phyloP scores from a whole-genome alignment of 1,284 basidiomycete species.

The Microbotryum saponariae region DNA sequence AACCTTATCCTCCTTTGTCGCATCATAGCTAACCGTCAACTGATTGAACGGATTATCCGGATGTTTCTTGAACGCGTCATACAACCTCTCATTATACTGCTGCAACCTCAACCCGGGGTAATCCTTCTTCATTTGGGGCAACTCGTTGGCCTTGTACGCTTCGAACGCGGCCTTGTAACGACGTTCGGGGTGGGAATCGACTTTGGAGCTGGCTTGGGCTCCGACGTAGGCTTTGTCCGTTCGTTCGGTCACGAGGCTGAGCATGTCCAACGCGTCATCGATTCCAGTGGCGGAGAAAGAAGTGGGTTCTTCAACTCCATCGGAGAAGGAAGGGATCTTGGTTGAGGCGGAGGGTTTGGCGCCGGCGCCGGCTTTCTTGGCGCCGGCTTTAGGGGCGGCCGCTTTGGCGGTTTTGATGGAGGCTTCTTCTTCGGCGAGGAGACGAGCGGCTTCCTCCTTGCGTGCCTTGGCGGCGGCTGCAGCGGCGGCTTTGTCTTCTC shows the following conservation, averaged over 20 bases:
- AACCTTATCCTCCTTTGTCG: slow-evolving; percentile 70
- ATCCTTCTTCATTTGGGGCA: slow-evolving; percentile 69
- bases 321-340: slow-evolving; percentile 10
- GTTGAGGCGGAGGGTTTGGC: slow-evolving; percentile 2
- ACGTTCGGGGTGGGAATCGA: slow-evolving; percentile 91
- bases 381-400: slow-evolving; percentile 54
- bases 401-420: slow-evolving; percentile 55
- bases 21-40: slow-evolving; percentile 53
- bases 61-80: slow-evolving; percentile 38
- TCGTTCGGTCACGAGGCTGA: slow-evolving; percentile 81
- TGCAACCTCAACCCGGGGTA: slow-evolving; percentile 51
- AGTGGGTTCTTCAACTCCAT: slow-evolving; percentile 43
- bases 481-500: slow-evolving; percentile 42
- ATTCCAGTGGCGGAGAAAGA: slow-evolving; percentile 76
- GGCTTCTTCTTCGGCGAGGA: slow-evolving; percentile 74
- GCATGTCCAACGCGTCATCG: slow-evolving; percentile 83
- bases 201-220: slow-evolving; percentile 59
- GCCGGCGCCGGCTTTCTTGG: slow-evolving; percentile 49
- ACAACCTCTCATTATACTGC: slow-evolving; percentile 86
- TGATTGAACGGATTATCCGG: slow-evolving; percentile 37
- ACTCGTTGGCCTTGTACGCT: slow-evolving; percentile 80
- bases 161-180: slow-evolving; percentile 90
- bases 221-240: slow-evolving; percentile 78
- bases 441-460: slow-evolving; percentile 47
- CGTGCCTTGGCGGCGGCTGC: slow-evolving; percentile 36